Conservation (phyloP, 352 stramenopile genomes). For the Vaucheria bursata region DNA sequence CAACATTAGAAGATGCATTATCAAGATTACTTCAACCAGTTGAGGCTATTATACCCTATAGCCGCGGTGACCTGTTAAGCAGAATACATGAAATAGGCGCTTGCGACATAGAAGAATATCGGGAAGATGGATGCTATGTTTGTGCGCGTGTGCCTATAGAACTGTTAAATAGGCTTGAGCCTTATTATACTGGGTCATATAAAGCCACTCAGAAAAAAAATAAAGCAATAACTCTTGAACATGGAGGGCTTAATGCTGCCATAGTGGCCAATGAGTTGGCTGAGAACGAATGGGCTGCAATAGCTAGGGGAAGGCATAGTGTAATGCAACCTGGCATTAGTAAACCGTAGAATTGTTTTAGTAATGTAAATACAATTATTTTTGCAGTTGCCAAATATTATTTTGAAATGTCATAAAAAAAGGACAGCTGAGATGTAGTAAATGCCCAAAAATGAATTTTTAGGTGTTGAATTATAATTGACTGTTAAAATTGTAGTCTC, state of each 20-base stretch:
- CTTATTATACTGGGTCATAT: conserved; percentile 37
- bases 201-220: not conserved
- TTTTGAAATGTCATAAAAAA: no score
- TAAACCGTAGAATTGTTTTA: no score
- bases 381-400: no score
- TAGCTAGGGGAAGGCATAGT: not conserved
- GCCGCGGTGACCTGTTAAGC: conserved; percentile 35
- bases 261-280: not conserved
- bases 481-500: no score
- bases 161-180: conserved; percentile 33
- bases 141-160: conserved; percentile 33
- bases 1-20: conserved; percentile 36
- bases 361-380: no score
- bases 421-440: no score
- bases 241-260: not conserved
- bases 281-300: not conserved
- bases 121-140: conserved; percentile 26
- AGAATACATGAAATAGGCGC: conserved; percentile 44
- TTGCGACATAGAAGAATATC: conserved; percentile 40
- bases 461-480: no score
- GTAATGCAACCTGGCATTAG: no score
- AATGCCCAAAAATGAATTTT: no score
- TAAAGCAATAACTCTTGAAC: not conserved
- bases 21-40: conserved; percentile 25
- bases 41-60: conserved; percentile 44